Conservation (phyloP, 2,329 filamentous ascomycete species). For the Ceratocystis smalleyi region DNA sequence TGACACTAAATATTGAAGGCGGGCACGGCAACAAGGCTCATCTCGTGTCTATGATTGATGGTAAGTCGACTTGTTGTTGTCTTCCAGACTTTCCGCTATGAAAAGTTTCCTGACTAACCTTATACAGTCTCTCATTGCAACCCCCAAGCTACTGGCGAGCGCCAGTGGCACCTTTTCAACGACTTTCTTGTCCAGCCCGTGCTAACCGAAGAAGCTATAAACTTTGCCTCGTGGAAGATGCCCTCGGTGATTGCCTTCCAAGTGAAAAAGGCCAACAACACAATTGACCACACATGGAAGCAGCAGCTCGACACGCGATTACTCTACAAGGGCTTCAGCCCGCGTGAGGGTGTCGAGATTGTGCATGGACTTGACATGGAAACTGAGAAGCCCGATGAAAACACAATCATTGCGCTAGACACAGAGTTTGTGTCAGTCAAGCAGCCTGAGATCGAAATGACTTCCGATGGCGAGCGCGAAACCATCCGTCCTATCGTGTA, state of each 20-base stretch:
- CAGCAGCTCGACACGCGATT: slow-evolving; percentile 67
- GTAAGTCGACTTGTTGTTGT: slow-evolving; percentile 27
- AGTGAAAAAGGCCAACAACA: slow-evolving; percentile 62
- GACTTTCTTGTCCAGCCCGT: slow-evolving; percentile 83
- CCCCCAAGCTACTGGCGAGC: slow-evolving; percentile 36
- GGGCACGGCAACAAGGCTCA: slow-evolving; percentile 68
- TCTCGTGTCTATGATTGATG: slow-evolving; percentile 80
- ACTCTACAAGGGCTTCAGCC: slow-evolving; percentile 52
- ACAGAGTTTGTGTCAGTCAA: slow-evolving; percentile 92
- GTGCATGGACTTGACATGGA: slow-evolving; percentile 43
- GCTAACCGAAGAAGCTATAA: slow-evolving; percentile 61
- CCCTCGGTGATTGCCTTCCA: slow-evolving; percentile 83
- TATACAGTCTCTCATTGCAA: slow-evolving; percentile 14
- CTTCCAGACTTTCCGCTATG: background rate
- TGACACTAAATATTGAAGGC: slow-evolving; percentile 80
- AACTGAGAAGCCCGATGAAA: slow-evolving; percentile 51
- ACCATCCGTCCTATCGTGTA: slow-evolving; percentile 84
- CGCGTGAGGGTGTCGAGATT: slow-evolving; percentile 29
- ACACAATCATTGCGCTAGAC: slow-evolving; percentile 74
- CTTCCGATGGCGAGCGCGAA: slow-evolving; percentile 80
- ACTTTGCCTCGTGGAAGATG: slow-evolving; percentile 83
- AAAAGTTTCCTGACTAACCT: background rate
- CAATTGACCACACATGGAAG: slow-evolving; percentile 77
- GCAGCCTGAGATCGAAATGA: slow-evolving; percentile 89
- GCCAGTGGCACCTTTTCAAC: slow-evolving; percentile 91